Evolutionary conservation across 208 protist genomes (phyloP).

Genomic region (Entamoeba histolytica): DNA sequence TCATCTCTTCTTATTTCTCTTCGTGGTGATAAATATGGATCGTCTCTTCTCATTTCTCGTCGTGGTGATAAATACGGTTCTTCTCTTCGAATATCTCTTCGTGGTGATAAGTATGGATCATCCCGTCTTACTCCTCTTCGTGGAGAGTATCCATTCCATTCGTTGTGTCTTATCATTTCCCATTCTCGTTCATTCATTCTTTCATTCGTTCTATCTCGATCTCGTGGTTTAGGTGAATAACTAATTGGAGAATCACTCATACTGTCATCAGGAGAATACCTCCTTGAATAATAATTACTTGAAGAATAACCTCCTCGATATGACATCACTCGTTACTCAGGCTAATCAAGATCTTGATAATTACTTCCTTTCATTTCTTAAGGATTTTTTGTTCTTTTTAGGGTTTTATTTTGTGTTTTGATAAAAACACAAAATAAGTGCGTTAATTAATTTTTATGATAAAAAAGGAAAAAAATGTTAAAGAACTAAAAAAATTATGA

Average conservation of each 20-base stretch:
- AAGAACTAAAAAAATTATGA: too few relatives aligned
- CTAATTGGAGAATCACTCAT: not conserved
- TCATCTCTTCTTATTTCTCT: not conserved
- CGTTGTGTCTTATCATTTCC: not conserved
- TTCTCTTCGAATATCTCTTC: not conserved
- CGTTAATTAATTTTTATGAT: too few relatives aligned
- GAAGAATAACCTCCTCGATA: too few relatives aligned
- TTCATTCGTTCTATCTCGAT: not conserved
- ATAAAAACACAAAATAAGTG: too few relatives aligned
- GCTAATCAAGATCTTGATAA: too few relatives aligned
- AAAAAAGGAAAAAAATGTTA: too few relatives aligned
- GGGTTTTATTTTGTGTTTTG: too few relatives aligned
- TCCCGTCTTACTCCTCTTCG: not conserved
- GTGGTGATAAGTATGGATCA: not conserved
- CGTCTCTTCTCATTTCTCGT: not conserved
- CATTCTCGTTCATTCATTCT: not conserved
- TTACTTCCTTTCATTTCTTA: too few relatives aligned
- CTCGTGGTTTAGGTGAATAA: not conserved
- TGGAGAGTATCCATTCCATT: not conserved
- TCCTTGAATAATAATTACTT: not conserved
- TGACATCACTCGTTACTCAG: too few relatives aligned
- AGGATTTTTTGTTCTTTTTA: too few relatives aligned
- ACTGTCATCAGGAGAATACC: not conserved
- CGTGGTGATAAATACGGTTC: not conserved
- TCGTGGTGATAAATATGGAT: too few relatives aligned